phyloP scores from a whole-genome alignment of 306 rosid genomes.

The Macrotyloma uniflorum region DNA sequence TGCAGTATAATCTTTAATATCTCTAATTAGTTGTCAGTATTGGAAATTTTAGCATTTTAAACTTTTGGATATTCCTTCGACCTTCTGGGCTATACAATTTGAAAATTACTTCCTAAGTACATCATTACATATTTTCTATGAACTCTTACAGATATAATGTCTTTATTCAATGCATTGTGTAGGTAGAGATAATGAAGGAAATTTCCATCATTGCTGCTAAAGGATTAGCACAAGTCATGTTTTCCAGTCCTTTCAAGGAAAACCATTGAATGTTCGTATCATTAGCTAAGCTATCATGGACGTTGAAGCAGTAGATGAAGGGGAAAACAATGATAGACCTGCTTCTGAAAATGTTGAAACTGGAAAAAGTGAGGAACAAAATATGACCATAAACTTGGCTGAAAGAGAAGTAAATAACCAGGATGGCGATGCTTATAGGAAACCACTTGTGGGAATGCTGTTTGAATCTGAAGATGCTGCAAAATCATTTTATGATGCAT shows the following conservation, averaged over 20 bases:
- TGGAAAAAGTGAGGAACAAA: slow-evolving; percentile 38
- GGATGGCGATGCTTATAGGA: slow-evolving; percentile 49
- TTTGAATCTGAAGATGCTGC: slow-evolving; percentile 76
- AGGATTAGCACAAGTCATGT: slow-evolving; percentile 32
- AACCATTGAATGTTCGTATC: slow-evolving; percentile 17
- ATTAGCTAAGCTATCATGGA: slow-evolving; percentile 49
- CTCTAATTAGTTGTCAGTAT: background rate
- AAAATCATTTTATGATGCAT: slow-evolving; percentile 62
- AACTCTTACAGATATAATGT: slow-evolving; percentile 10
- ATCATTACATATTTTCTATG: background rate
- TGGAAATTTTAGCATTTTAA: slow-evolving; percentile 10
- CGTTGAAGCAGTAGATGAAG: slow-evolving; percentile 49
- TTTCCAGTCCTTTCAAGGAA: slow-evolving; percentile 44
- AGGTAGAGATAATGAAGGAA: slow-evolving; percentile 31
- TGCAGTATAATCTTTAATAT: slow-evolving; percentile 22
- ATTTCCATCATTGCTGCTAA: slow-evolving; percentile 27
- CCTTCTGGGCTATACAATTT: slow-evolving; percentile 11
- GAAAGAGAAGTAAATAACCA: slow-evolving; percentile 48
- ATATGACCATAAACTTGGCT: slow-evolving; percentile 33
- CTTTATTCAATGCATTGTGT: slow-evolving; percentile 24
- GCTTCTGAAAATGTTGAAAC: slow-evolving; percentile 42
- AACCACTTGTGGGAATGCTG: slow-evolving; percentile 69
- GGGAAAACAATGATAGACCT: slow-evolving; percentile 43
- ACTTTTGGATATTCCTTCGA: background rate
- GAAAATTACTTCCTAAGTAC: slow-evolving; percentile 1